Percentiles rank a stretch among this genome's conserved stretches.
These are phyloP conservation scores for Erythrobasidium hasegawianum DNA, from an alignment of 1,284 basidiomycete species.

Conservation along the genomic window DNA sequence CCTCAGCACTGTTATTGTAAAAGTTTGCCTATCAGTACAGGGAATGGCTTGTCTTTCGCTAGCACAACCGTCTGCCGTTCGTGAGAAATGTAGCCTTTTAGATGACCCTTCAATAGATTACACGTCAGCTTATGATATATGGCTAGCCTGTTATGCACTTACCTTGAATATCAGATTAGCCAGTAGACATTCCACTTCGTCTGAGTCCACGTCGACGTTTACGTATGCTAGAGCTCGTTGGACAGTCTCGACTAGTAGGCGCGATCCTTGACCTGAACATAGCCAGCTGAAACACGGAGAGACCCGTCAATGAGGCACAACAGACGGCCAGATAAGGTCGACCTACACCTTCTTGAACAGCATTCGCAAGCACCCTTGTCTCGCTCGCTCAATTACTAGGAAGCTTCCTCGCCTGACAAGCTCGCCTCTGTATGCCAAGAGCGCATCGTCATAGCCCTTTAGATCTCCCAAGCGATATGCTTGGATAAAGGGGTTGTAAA, in stretches of 20 bases:
- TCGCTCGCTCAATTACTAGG: constrained; percentile 77
- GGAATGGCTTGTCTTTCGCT: constrained; percentile 76
- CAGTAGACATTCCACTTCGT: constrained; percentile 89
- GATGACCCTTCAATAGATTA: constrained; percentile 64
- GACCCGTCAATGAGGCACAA: too few species aligned
- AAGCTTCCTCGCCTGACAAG: constrained; percentile 79
- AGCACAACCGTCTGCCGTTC: constrained; percentile 89
- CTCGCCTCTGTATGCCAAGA: constrained; percentile 63
- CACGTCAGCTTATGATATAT: too few species aligned
- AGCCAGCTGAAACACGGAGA: constrained; percentile 26
- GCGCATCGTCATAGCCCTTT: constrained; percentile 69
- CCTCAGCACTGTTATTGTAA: neutral
- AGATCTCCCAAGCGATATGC: constrained; percentile 77
- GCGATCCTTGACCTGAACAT: constrained; percentile 24
- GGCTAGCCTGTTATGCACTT: constrained; percentile 12
- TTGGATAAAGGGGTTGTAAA: constrained; percentile 74
- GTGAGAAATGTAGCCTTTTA: constrained; percentile 94
- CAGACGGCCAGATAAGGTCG: too few species aligned
- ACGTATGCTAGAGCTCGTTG: constrained; percentile 22
- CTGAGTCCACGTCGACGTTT: constrained; percentile 52
- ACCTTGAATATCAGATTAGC: constrained; percentile 87
- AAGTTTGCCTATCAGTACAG: constrained; percentile 49
- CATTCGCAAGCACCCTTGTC: constrained; percentile 79
- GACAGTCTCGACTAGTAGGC: constrained; percentile 17
- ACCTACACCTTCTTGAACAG: constrained; percentile 81